A percentile compares a stretch with the other conserved stretches of the same genome.
These are phyloP conservation scores for Mycena epipterygia DNA, from an alignment of 768 basidiomycete genomes.

Conservation along the genomic window DNA sequence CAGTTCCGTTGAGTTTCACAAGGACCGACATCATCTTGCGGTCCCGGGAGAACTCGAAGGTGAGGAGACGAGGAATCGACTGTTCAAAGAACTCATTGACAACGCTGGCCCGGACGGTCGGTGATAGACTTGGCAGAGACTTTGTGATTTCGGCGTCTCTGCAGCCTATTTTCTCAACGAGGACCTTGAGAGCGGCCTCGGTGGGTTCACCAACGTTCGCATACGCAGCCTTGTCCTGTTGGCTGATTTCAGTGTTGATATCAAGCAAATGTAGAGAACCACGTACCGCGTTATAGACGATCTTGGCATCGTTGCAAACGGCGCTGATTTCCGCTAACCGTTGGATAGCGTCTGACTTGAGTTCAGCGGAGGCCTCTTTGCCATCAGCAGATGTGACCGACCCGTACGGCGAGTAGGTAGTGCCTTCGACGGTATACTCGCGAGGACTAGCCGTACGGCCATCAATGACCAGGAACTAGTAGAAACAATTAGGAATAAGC, in stretches of 20 bases:
- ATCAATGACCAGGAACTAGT: conserved; percentile 83
- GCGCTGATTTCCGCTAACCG: conserved; percentile 92
- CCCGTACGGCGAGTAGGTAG: conserved; percentile 92
- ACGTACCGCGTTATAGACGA: conserved; percentile 84
- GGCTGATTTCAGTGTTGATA: conserved; percentile 14
- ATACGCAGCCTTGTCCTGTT: conserved; percentile 84
- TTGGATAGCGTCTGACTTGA: conserved; percentile 78
- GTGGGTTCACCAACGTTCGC: conserved; percentile 95
- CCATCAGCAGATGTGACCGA: conserved; percentile 76
- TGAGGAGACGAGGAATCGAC: conserved; percentile 83
- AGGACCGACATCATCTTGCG: conserved; percentile 99
- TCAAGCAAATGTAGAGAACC: not conserved
- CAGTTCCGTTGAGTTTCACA: conserved; percentile 73
- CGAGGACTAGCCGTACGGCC: conserved; percentile 60
- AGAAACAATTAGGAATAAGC: conserved; percentile 12
- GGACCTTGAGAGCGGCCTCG: conserved; percentile 95
- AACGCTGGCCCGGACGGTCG: conserved; percentile 78
- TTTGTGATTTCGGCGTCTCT: conserved; percentile 69
- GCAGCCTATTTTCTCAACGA: conserved; percentile 94
- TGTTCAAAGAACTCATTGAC: conserved; percentile 88
- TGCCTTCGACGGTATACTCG: conserved; percentile 90
- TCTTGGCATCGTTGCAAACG: conserved; percentile 95
- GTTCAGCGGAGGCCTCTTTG: conserved; percentile 68
- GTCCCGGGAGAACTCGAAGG: conserved; percentile 98
- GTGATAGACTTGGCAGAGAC: conserved; percentile 69